Evolutionary conservation across 192 early-diverging fungal genomes (phyloP).

Genomic region (Diversispora epigaea): DNA sequence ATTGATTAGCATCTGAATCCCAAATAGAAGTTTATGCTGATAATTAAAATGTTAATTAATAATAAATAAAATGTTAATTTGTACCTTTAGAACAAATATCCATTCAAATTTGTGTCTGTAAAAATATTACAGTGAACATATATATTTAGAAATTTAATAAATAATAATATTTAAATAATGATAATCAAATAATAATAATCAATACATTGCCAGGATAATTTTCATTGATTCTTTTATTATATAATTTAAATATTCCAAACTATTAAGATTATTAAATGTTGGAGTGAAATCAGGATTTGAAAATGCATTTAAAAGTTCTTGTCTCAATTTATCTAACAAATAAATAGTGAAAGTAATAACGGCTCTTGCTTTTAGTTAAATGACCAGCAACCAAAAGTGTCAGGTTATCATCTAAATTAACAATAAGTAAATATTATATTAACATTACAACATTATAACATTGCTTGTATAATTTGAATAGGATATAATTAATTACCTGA

Average conservation of each 20-base stretch:
- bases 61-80: conserved; percentile 6
- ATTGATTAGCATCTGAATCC: conserved; percentile 52
- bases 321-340: conserved; percentile 44
- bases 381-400: conserved; percentile 47
- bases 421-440: background rate
- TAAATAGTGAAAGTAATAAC: conserved; percentile 53
- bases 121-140: background rate
- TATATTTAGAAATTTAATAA: background rate
- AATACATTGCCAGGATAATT: conserved; percentile 37
- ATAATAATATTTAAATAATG: too few species aligned
- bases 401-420: background rate
- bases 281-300: conserved; percentile 38
- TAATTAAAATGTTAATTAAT: background rate
- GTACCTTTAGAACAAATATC: conserved; percentile 51
- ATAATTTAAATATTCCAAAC: conserved; percentile 49
- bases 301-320: conserved; percentile 49
- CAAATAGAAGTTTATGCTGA: conserved; percentile 50
- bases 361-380: conserved; percentile 54
- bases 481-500: conserved; percentile 20
- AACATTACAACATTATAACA: background rate
- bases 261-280: conserved; percentile 50
- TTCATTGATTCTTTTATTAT: conserved; percentile 55
- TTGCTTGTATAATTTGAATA: background rate
- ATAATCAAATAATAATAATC: background rate
- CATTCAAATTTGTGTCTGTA: conserved; percentile 27